These are phyloP conservation scores for Quercus phellos DNA, from an alignment of 331 rosid genomes.

Conservation along the genomic window DNA sequence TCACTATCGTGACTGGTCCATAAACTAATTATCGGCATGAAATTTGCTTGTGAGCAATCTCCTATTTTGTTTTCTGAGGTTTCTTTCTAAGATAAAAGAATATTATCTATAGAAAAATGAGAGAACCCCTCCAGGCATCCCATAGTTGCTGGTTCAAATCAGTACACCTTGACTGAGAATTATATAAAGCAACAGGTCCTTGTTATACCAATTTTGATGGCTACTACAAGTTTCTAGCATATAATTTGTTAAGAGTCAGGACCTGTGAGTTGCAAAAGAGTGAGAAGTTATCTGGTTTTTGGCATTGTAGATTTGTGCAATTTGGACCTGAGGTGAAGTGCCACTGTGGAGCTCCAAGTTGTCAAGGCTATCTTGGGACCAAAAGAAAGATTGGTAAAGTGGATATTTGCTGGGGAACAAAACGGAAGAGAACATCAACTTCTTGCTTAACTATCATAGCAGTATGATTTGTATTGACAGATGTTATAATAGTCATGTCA, in stretches of 20 bases:
- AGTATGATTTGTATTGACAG: conserved; percentile 26
- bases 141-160: no score
- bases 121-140: no score
- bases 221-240: neutral
- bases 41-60: neutral
- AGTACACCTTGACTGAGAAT: no score
- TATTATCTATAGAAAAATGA: neutral
- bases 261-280: neutral
- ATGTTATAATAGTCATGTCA: neutral
- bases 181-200: no score
- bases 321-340: conserved; percentile 57
- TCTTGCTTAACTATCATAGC: conserved; percentile 29
- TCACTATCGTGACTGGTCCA: neutral
- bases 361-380: conserved; percentile 53
- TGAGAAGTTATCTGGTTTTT: conserved; percentile 7
- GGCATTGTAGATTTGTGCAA: conserved; percentile 54
- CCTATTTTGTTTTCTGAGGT: neutral
- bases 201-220: no score
- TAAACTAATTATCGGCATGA: neutral
- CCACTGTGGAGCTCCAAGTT: conserved; percentile 48
- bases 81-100: neutral
- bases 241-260: neutral
- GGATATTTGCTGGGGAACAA: conserved; percentile 66
- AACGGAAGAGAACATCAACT: conserved; percentile 68
- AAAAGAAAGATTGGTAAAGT: conserved; percentile 36